Percentiles rank a stretch among this genome's conserved stretches.
phyloP scores from a whole-genome alignment of 179 eudicot genomes.

The Carnegiea gigantea region DNA sequence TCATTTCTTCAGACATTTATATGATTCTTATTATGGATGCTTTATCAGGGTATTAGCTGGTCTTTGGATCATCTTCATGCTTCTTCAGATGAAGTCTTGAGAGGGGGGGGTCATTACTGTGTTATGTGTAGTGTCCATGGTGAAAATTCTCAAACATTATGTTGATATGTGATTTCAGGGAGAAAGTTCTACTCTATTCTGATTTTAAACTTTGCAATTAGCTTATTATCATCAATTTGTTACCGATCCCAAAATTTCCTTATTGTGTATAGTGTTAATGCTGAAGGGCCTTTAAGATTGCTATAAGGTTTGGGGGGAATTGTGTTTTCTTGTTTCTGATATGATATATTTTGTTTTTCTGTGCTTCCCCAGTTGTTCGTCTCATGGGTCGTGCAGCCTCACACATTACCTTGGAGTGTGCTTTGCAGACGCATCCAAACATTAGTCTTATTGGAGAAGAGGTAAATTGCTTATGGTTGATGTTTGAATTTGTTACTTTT shows the following conservation, averaged over 20 bases:
- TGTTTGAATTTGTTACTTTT: neutral
- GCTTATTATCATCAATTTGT: neutral
- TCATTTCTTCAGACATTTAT: neutral
- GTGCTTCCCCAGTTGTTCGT: slow-evolving; percentile 68
- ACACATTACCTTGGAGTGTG: slow-evolving; percentile 97
- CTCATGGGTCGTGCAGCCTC: slow-evolving; percentile 99
- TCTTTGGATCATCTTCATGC: neutral
- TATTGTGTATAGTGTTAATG: neutral
- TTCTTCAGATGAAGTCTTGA: neutral
- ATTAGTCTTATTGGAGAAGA: slow-evolving; percentile 95
- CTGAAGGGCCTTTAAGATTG: slow-evolving; percentile 4
- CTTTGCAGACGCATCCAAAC: slow-evolving; percentile 98
- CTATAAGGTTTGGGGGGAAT: neutral
- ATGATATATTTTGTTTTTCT: slow-evolving; percentile 8
- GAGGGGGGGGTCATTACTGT: neutral
- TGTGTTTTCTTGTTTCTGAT: neutral
- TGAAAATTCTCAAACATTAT: neutral
- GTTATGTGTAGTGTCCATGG: neutral
- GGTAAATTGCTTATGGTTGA: slow-evolving; percentile 38
- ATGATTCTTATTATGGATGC: neutral
- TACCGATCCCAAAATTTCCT: neutral
- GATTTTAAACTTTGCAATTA: neutral
- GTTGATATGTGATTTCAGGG: neutral
- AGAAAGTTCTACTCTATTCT: neutral
- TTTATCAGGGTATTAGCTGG: neutral